Evolutionary conservation across 441 rosid genomes (phyloP), one percentile per base, ranked within the genome.

Genomic region (Iberis amara): DNA sequence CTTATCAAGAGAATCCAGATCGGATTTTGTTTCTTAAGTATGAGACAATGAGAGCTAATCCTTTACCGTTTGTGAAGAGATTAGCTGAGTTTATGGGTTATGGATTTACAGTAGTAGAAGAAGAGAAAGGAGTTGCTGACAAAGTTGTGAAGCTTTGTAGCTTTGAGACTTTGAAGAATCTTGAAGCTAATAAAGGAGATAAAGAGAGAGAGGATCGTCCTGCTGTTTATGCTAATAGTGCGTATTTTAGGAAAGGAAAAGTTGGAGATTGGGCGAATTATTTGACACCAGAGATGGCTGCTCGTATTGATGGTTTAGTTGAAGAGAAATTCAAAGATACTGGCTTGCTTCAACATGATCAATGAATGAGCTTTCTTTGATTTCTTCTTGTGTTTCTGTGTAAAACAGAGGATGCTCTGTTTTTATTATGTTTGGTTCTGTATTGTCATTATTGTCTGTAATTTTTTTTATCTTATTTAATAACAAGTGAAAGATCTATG

Each of bases 31-130:
- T 68, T 4, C 55, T 68, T 8, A 62, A 47, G 55, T 68, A 68
- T 3, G 73, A 68, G 62, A 64, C 55, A 0, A 62, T 68, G 73
- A 68, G 59, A 52, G 59, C 64, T 18, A 48, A 68, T 45, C 64
- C 73, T 14, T 35, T 56, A 11, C 63, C 68, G 5, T 62, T 57
- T 44, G 73, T 68, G 15, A 68, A 57, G 68, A 62, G 60, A 11
- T 53, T 68, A 30, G 73, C 73, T 39, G 68, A 68, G 55, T 68
- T 68, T 5, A 68, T 68, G 73, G 73, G 68, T 0, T 57, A 57
- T 40, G 64, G 68, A 3, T 68, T 68, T 26, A 56, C 31, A 0
- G 39, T 0, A 14, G 68, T 57, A 42, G 73, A 68, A 52, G 65
- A 45, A 2, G 65, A 63, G 64, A 37, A 15, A 45, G 60, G 59